phyloP scores from a whole-genome alignment of 2,329 filamentous ascomycete genomes.

The Ascochyta lentis region DNA sequence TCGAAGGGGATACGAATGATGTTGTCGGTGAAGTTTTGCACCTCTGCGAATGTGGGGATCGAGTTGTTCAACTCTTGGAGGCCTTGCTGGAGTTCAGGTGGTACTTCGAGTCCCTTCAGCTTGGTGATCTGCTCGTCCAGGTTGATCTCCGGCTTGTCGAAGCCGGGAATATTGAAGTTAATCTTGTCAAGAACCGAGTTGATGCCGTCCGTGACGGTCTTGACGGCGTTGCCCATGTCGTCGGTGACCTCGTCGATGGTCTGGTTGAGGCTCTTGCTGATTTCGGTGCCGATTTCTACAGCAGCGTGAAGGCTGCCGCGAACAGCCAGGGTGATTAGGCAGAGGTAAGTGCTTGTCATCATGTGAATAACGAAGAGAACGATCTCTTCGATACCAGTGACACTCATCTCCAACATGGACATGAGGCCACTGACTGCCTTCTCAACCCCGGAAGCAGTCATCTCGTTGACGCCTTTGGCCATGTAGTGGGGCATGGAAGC shows the following conservation, averaged over 20 bases:
- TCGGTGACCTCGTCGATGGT: slow-evolving; percentile 65
- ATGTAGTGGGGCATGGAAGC: slow-evolving; percentile 98
- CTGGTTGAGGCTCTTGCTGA: slow-evolving; percentile 66
- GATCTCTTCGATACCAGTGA: slow-evolving; percentile 85
- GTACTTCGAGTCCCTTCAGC: slow-evolving; percentile 73
- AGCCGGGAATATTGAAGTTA: slow-evolving; percentile 51
- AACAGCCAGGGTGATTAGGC: slow-evolving; percentile 83
- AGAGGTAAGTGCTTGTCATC: slow-evolving; percentile 87
- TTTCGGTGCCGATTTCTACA: slow-evolving; percentile 66
- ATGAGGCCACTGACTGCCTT: slow-evolving; percentile 81
- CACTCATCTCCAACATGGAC: slow-evolving; percentile 75
- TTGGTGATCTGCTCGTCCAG: slow-evolving; percentile 69
- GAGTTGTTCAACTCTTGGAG: slow-evolving; percentile 76
- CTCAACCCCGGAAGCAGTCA: slow-evolving; percentile 81
- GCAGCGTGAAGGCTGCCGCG: slow-evolving; percentile 78
- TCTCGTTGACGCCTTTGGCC: slow-evolving; percentile 83
- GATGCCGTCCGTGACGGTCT: slow-evolving; percentile 43
- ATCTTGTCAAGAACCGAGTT: slow-evolving; percentile 51
- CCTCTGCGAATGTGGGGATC: slow-evolving; percentile 82
- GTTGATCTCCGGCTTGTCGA: slow-evolving; percentile 64
- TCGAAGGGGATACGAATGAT: slow-evolving; percentile 82
- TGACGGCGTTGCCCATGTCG: slow-evolving; percentile 52
- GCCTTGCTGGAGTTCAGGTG: slow-evolving; percentile 70
- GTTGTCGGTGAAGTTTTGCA: slow-evolving; percentile 79
- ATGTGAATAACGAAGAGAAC: slow-evolving; percentile 93